These are phyloP conservation scores for Biscogniauxia marginata DNA, from an alignment of 2,329 filamentous ascomycete genomes.

Conservation along the genomic window DNA sequence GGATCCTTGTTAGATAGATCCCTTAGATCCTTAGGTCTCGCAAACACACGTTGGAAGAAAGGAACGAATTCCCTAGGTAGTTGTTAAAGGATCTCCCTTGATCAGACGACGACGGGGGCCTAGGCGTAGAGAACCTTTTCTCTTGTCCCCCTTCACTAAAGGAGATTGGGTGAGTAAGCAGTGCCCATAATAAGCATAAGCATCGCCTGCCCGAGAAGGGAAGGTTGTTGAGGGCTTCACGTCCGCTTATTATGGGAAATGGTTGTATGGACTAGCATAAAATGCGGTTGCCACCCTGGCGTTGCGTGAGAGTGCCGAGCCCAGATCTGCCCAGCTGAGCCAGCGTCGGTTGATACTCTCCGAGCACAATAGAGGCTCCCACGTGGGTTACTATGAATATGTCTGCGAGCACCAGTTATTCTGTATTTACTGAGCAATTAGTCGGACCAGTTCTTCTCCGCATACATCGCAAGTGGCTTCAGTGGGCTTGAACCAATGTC, in stretches of 20 bases:
- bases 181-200: background rate
- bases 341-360: background rate
- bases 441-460: background rate
- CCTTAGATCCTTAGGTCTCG: background rate
- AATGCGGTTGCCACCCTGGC: background rate
- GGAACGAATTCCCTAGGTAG: background rate
- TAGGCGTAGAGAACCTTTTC: background rate
- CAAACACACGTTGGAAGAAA: background rate
- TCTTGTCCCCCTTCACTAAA: background rate
- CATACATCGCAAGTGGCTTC: background rate
- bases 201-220: background rate
- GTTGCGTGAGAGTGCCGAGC: background rate
- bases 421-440: background rate
- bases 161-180: background rate
- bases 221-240: background rate
- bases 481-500: background rate
- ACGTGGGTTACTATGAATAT: background rate
- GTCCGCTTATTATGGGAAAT: background rate
- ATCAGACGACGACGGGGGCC: background rate
- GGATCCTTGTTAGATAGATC: background rate
- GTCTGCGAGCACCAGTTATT: background rate
- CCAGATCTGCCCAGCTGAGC: background rate
- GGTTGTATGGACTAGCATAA: background rate
- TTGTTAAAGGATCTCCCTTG: background rate
- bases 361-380: background rate